Percentiles rank a stretch among this genome's conserved stretches.
Conservation (phyloP, 192 early-diverging fungal genomes). For the Coemansia sp. region DNA sequence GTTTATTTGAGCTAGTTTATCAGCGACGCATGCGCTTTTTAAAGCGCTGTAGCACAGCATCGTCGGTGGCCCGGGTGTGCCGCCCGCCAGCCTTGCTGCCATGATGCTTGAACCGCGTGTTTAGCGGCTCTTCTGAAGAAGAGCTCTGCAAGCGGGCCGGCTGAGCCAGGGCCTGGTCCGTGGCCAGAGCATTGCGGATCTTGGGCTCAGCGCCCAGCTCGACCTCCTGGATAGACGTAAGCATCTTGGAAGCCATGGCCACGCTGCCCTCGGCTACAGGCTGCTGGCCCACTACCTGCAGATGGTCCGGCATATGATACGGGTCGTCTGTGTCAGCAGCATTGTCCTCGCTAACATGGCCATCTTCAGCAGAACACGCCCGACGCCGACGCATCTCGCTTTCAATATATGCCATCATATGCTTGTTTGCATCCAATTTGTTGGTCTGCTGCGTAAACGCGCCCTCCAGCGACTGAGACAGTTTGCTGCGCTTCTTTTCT, state of each 20-base stretch:
- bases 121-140: too few relatives aligned
- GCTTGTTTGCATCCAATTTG: constrained; percentile 72
- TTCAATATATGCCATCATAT: constrained; percentile 87
- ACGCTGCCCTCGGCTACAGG: constrained; percentile 82
- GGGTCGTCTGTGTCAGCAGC: constrained; percentile 53
- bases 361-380: not conserved
- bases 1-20: not conserved
- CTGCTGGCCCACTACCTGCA: constrained; percentile 57
- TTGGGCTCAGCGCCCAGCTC: constrained; percentile 79
- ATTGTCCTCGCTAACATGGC: not conserved
- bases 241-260: constrained; percentile 79
- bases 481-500: constrained; percentile 5
- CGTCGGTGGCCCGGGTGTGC: constrained; percentile 62
- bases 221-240: constrained; percentile 89
- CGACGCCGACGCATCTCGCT: constrained; percentile 56
- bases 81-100: not conserved
- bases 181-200: constrained; percentile 71
- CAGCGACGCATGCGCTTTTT: constrained; percentile 78
- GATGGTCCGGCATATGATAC: constrained; percentile 66
- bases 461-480: constrained; percentile 52
- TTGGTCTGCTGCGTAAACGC: constrained; percentile 76
- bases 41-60: constrained; percentile 77
- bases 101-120: not conserved
- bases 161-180: constrained; percentile 55
- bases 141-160: constrained; percentile 4